Percentiles rank a stretch among this genome's conserved stretches.
Conservation (phyloP, 108 stramenopile genomes). For the Fragilaria crotonensis region DNA sequence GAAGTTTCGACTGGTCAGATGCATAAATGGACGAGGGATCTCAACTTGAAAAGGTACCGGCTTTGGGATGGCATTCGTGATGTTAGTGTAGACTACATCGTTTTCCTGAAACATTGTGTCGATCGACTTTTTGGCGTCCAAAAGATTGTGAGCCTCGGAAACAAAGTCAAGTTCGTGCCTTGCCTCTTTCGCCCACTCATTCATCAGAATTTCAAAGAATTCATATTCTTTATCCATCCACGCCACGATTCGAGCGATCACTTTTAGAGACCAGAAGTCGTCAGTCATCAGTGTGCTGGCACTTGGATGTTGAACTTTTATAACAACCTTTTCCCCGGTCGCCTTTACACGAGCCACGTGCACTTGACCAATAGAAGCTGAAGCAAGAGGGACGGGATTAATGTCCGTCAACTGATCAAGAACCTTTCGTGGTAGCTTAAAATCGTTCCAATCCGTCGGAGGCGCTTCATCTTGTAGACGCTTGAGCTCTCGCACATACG, state of each 20-base stretch:
- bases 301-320: conserved; percentile 3
- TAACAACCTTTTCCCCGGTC: conserved; percentile 2
- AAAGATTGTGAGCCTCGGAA: not conserved
- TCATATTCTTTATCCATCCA: conserved; percentile 3
- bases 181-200: conserved; percentile 5
- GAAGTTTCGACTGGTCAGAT: not conserved
- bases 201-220: conserved; percentile 12
- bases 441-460: not conserved
- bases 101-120: not conserved
- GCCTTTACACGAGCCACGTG: conserved; percentile 1
- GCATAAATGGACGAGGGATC: not conserved
- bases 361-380: conserved; percentile 7
- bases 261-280: not conserved
- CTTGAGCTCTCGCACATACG: conserved; percentile 6
- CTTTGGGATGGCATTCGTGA: not conserved
- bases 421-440: conserved; percentile 1
- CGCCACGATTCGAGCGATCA: conserved; percentile 3
- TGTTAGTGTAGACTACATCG: not conserved
- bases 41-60: conserved; percentile 3
- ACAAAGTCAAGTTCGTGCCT: conserved; percentile 9
- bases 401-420: not conserved
- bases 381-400: not conserved
- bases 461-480: conserved; percentile 8
- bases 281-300: not conserved
- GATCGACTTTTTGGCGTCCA: not conserved